A percentile compares a stretch with the other conserved stretches of the same genome.
These are phyloP conservation scores for Teunomyces lycoperdinae DNA, from an alignment of 805 yeast species.

Conservation along the genomic window DNA sequence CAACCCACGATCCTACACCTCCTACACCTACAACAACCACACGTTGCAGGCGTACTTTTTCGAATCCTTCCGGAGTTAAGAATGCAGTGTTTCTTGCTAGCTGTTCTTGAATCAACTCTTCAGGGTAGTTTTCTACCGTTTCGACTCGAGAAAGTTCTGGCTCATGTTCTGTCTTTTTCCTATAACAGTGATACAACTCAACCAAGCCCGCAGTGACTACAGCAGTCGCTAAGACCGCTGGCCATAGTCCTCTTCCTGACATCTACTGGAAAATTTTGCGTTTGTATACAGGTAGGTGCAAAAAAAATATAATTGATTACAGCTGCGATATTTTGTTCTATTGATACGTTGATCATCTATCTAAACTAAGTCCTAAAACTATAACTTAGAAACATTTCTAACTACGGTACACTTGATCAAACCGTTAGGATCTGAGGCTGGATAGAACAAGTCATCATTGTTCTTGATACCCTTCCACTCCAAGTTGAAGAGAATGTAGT, in stretches of 20 bases:
- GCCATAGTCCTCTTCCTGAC: slow-evolving; percentile 5
- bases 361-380: slow-evolving; percentile 24
- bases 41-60: slow-evolving; percentile 62
- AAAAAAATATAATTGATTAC: neutral
- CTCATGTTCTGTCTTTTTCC: neutral
- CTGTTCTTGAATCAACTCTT: slow-evolving; percentile 82
- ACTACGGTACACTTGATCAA: slow-evolving; percentile 84
- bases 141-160: neutral
- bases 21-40: slow-evolving; percentile 91
- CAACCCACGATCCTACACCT: slow-evolving; percentile 98
- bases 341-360: neutral
- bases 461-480: slow-evolving; percentile 80
- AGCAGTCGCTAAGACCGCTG: slow-evolving; percentile 27
- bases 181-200: slow-evolving; percentile 32
- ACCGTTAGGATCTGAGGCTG: slow-evolving; percentile 91
- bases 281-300: slow-evolving; percentile 4
- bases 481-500: slow-evolving; percentile 77
- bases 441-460: slow-evolving; percentile 83
- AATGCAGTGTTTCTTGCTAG: slow-evolving; percentile 92
- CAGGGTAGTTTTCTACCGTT: slow-evolving; percentile 32
- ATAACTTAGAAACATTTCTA: slow-evolving; percentile 55
- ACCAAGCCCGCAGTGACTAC: slow-evolving; percentile 32
- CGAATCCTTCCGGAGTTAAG: slow-evolving; percentile 81
- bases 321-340: neutral
- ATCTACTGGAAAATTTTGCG: slow-evolving; percentile 1